Evolutionary conservation across 2,329 filamentous ascomycete species (phyloP), one percentile per base, ranked within the genome.

Genomic region (Ilyonectria robusta): DNA sequence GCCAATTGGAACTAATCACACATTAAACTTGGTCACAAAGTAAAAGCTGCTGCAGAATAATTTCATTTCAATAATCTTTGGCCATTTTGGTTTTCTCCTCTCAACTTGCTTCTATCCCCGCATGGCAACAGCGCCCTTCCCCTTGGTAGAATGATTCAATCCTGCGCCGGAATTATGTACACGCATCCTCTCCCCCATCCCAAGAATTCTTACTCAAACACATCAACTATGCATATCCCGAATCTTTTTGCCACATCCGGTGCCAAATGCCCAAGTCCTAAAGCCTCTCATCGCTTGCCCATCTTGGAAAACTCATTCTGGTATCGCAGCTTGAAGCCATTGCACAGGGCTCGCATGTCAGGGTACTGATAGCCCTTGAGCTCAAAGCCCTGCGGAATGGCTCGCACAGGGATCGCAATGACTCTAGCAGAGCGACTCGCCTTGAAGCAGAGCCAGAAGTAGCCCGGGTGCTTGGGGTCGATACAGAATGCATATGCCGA

Each of bases 391-490:
- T 97, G 93, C 2, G 96, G 96, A 19, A 98, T 93, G 42, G 98
- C 91, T 75, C 96, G 95, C 70, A 99, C 94, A 6, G 91, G 89
- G 91, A 95, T 95, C 53, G 90, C 91, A 70, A 93, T 91, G 59
- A 95, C 89, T 50, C 86, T 87, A 3, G 94, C 92, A 55, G 87
- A 86, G 74, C 91, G 88, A 68, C 93, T 95, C 26, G 94, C 94
- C 84, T 98, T 98, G 89, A 98, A 99, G 84, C 94, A 97, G 46
- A 99, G 88, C 84, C 91, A 92, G 83, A 99, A 99, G 84, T 97
- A 97, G 37, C 96, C 96, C 0, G 96, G 93, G 78, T 95, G 92
- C 81, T 95, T 95, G 37, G 92, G 88, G 79, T 98, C 94, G 78
- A 97, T 91, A 86, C 95, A 98, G 86, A 99, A 98, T 51, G 94